A percentile compares a stretch with the other conserved stretches of the same genome.
phyloP scores from a whole-genome alignment of 768 basidiomycete genomes.

The Suillus americanus region DNA sequence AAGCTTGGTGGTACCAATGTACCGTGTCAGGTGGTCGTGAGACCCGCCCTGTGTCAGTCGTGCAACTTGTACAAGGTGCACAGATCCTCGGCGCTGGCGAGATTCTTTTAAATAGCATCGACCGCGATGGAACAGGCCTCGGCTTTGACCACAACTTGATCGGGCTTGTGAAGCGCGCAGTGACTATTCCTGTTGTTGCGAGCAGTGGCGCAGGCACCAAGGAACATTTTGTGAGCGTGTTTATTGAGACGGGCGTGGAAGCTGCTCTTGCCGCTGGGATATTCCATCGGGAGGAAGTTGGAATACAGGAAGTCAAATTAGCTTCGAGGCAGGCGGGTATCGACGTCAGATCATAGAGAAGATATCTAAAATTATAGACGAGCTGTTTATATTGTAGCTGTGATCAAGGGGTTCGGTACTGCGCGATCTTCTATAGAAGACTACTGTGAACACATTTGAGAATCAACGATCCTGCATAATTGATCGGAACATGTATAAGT shows the following conservation, averaged over 20 bases:
- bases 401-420: background rate
- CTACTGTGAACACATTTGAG: background rate
- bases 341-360: slow-evolving; percentile 41
- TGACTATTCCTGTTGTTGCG: slow-evolving; percentile 91
- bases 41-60: slow-evolving; percentile 76
- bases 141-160: slow-evolving; percentile 91
- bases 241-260: slow-evolving; percentile 75
- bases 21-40: slow-evolving; percentile 94
- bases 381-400: background rate
- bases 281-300: slow-evolving; percentile 90
- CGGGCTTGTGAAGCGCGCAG: slow-evolving; percentile 67
- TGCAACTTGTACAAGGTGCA: slow-evolving; percentile 90
- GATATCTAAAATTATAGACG: background rate
- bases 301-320: slow-evolving; percentile 77
- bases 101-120: slow-evolving; percentile 93
- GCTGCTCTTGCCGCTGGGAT: slow-evolving; percentile 96
- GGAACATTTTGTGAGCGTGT: slow-evolving; percentile 88
- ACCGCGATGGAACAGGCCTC: slow-evolving; percentile 88
- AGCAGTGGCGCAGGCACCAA: slow-evolving; percentile 88
- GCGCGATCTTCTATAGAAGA: background rate
- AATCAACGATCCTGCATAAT: background rate
- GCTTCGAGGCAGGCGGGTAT: slow-evolving; percentile 47
- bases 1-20: slow-evolving; percentile 99
- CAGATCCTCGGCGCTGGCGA: slow-evolving; percentile 93
- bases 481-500: background rate